These are phyloP conservation scores for Dictyostelium capitatum DNA, from an alignment of 78 protist species.

Conservation along the genomic window DNA sequence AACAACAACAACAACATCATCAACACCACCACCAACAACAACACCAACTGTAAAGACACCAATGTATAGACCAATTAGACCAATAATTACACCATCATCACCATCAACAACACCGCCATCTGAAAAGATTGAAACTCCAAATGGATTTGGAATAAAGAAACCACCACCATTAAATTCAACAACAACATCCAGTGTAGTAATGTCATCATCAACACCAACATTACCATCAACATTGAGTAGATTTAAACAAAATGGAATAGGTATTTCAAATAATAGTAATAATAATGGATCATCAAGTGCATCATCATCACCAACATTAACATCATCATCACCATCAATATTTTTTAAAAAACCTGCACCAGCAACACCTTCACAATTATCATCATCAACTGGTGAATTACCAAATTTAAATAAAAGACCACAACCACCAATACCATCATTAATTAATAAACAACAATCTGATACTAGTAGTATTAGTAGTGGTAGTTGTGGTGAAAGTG, in stretches of 20 bases:
- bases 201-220: conserved; percentile 29
- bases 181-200: background rate
- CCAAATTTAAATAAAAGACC: background rate
- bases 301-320: background rate
- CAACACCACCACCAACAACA: conserved; percentile 17
- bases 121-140: background rate
- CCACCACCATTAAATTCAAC: background rate
- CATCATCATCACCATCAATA: background rate
- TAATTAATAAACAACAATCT: background rate
- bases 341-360: background rate
- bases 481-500: background rate
- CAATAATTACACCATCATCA: background rate
- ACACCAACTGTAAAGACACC: background rate
- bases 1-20: background rate
- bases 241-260: background rate
- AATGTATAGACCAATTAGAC: background rate
- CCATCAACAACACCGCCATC: background rate
- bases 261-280: background rate
- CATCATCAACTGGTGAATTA: conserved; percentile 31
- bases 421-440: background rate
- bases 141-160: no score
- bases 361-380: background rate
- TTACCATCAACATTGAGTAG: background rate
- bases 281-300: background rate
- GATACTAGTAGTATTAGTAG: background rate